A percentile compares a stretch with the other conserved stretches of the same genome.
These are phyloP conservation scores for Helotiales sp. DNA, from an alignment of 2,329 filamentous ascomycete genomes.

Conservation along the genomic window DNA sequence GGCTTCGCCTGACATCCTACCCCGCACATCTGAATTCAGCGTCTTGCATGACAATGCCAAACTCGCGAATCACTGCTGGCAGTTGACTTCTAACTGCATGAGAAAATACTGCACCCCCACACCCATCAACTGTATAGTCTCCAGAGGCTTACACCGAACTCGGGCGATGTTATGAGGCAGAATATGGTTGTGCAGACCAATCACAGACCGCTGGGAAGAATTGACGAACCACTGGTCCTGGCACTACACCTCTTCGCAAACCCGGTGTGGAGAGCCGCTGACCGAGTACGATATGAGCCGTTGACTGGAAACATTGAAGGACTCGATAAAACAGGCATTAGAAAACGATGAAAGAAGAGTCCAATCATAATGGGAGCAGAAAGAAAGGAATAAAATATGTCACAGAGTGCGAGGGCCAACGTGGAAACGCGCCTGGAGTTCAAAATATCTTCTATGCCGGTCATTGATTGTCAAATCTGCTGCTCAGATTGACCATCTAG, in stretches of 20 bases:
- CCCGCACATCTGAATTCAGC: not conserved
- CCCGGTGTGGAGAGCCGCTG: not conserved
- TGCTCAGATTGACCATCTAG: not conserved
- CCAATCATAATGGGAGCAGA: not conserved
- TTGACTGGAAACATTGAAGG: no score
- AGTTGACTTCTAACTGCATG: not conserved
- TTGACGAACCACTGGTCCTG: not conserved
- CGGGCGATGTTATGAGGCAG: not conserved
- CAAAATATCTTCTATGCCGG: not conserved
- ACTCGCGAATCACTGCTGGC: not conserved
- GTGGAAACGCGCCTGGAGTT: not conserved
- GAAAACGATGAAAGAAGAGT: no score
- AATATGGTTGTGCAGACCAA: not conserved
- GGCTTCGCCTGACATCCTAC: not conserved
- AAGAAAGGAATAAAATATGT: no score
- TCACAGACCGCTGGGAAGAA: not conserved
- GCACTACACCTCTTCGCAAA: conserved; percentile 1
- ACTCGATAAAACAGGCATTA: no score
- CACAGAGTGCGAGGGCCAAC: not conserved
- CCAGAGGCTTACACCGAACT: not conserved
- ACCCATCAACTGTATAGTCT: not conserved
- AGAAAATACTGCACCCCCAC: not conserved
- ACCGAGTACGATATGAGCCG: not conserved
- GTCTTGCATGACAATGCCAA: not conserved
- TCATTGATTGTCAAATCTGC: not conserved